Evolutionary conservation across 2,329 filamentous ascomycete species (phyloP).

Genomic region (Pleurostoma richardsiae): DNA sequence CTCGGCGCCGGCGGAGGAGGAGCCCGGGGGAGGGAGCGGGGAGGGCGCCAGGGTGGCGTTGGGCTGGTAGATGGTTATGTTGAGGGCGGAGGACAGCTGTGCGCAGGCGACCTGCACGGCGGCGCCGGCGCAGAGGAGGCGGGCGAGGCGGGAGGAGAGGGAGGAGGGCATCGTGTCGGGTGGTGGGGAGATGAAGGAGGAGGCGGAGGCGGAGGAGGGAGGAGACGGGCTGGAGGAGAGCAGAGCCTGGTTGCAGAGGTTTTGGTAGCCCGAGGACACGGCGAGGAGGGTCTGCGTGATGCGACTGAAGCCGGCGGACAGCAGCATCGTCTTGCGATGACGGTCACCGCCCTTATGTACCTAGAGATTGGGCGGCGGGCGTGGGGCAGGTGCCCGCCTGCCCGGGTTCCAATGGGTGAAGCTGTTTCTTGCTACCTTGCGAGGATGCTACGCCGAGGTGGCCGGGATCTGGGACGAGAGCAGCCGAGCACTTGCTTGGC

Average conservation of each 20-base stretch:
- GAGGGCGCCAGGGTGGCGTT: conserved; percentile 22
- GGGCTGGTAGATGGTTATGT: conserved; percentile 25
- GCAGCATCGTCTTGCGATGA: too few relatives aligned
- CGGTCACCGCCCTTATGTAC: too few relatives aligned
- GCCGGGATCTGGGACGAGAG: too few relatives aligned
- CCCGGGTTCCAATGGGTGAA: too few relatives aligned
- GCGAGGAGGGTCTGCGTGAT: too few relatives aligned
- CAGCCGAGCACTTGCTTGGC: too few relatives aligned
- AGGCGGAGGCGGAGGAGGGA: not conserved
- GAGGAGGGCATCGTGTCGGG: not conserved
- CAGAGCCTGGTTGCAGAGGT: not conserved
- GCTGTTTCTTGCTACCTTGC: too few relatives aligned
- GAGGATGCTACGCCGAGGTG: too few relatives aligned
- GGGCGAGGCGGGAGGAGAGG: not conserved
- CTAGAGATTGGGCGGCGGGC: too few relatives aligned
- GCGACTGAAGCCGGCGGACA: too few relatives aligned
- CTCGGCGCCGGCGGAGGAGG: conserved; percentile 24
- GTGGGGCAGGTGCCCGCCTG: too few relatives aligned
- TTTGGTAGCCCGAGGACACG: too few relatives aligned
- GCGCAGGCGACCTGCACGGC: not conserved
- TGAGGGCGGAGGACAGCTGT: conserved; percentile 11
- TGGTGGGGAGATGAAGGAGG: not conserved
- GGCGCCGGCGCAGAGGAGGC: not conserved
- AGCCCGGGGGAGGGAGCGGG: conserved; percentile 27
- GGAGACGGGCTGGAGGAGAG: not conserved